Conservation (phyloP, 169 alveolate species). For the Eimeria falciformis region DNA sequence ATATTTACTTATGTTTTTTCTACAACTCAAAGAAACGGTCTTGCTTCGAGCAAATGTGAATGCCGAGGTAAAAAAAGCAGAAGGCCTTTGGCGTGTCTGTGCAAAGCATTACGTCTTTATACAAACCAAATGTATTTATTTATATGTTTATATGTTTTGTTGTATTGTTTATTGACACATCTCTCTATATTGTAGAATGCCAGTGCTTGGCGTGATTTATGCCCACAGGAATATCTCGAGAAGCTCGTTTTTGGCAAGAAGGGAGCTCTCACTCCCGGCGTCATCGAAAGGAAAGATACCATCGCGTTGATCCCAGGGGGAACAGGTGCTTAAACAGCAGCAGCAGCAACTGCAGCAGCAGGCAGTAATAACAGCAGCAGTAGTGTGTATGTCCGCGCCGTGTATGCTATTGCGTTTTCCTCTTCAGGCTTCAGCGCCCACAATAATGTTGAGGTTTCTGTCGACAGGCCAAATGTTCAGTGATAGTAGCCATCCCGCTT, state of each 20-base stretch:
- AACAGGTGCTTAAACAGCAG: constrained; percentile 56
- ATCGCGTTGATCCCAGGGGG: constrained; percentile 57
- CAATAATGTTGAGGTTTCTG: constrained; percentile 61
- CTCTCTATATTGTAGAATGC: no score
- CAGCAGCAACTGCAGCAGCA: neutral
- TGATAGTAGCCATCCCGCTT: no score
- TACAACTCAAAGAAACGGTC: no score
- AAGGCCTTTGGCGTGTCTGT: no score
- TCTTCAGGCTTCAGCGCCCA: constrained; percentile 58
- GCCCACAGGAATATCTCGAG: constrained; percentile 55
- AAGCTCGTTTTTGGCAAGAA: constrained; percentile 49
- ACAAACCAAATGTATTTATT: no score
- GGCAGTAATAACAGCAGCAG: neutral
- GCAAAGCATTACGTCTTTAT: no score
- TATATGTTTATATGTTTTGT: no score
- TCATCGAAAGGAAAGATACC: constrained; percentile 47
- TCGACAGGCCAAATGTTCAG: constrained; percentile 65
- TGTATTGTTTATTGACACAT: no score
- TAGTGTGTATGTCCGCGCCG: neutral
- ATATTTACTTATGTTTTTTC: no score
- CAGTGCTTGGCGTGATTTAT: neutral
- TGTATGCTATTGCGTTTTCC: neutral
- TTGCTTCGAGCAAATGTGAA: no score
- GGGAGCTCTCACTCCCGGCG: constrained; percentile 59
- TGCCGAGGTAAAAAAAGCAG: no score